phyloP scores from a whole-genome alignment of 108 stramenopile species.

The Fragilariopsis cylindrus region DNA sequence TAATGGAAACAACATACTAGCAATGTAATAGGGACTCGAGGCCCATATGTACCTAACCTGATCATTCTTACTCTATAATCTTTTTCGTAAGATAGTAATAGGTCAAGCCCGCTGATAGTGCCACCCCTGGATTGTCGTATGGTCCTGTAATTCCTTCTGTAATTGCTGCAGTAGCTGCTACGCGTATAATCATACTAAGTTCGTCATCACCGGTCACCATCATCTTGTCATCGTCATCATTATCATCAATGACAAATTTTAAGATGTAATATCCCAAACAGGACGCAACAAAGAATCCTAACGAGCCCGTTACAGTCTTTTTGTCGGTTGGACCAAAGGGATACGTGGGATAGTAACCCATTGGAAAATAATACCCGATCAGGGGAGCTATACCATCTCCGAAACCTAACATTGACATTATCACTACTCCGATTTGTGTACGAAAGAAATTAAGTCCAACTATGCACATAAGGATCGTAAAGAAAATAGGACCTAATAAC shows the following conservation, averaged over 20 bases:
- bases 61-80: too few species aligned
- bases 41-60: too few species aligned
- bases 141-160: constrained; percentile 16
- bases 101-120: neutral
- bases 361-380: constrained; percentile 39
- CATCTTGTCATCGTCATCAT: neutral
- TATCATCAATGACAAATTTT: neutral
- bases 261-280: constrained; percentile 1
- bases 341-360: constrained; percentile 18
- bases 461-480: constrained; percentile 47
- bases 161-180: constrained; percentile 1
- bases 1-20: too few species aligned
- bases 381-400: constrained; percentile 66
- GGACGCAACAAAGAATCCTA: constrained; percentile 22
- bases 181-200: neutral
- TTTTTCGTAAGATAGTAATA: neutral
- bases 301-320: constrained; percentile 17
- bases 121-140: constrained; percentile 15
- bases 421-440: constrained; percentile 25
- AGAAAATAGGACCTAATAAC: constrained; percentile 61
- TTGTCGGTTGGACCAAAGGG: constrained; percentile 12
- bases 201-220: neutral
- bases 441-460: constrained; percentile 49
- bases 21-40: too few species aligned
- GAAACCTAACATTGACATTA: constrained; percentile 62